Conservation (phyloP, 2,329 filamentous ascomycete species). For the Chalara sp. region DNA sequence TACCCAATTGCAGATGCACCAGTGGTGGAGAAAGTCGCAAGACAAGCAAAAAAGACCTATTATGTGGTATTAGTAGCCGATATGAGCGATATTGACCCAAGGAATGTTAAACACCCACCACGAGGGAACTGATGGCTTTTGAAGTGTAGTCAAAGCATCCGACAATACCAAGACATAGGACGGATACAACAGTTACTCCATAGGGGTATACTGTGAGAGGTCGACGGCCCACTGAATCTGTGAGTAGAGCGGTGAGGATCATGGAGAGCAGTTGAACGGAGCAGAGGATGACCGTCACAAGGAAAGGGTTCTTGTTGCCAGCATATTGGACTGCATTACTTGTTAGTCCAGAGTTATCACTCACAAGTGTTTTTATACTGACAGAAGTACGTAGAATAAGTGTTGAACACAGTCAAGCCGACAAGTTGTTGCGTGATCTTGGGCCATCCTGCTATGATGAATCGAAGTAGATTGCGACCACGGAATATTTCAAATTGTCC, state of each 20-base stretch:
- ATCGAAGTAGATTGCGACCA: constrained; percentile 25
- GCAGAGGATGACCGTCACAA: constrained; percentile 34
- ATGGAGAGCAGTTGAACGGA: constrained; percentile 36
- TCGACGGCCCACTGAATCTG: constrained; percentile 31
- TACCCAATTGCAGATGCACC: constrained; percentile 37
- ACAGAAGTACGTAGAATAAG: constrained; percentile 12
- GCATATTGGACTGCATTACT: constrained; percentile 31
- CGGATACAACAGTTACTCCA: constrained; percentile 29
- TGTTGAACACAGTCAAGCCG: constrained; percentile 16
- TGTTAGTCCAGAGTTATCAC: neutral
- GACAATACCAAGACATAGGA: constrained; percentile 32
- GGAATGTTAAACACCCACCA: constrained; percentile 20
- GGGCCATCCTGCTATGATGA: constrained; percentile 24
- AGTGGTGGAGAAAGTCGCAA: constrained; percentile 35
- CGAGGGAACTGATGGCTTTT: constrained; percentile 28
- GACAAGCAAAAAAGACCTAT: constrained; percentile 35
- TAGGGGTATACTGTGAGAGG: constrained; percentile 35
- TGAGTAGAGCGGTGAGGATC: constrained; percentile 29
- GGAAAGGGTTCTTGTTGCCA: constrained; percentile 34
- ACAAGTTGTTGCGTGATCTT: constrained; percentile 17
- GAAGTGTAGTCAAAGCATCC: constrained; percentile 33
- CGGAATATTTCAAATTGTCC: constrained; percentile 27
- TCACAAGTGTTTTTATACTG: neutral
- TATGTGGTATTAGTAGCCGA: neutral
- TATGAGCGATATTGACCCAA: neutral